These are phyloP conservation scores for Penicillium odoratum DNA, from an alignment of 495 filamentous ascomycete species.

Conservation along the genomic window DNA sequence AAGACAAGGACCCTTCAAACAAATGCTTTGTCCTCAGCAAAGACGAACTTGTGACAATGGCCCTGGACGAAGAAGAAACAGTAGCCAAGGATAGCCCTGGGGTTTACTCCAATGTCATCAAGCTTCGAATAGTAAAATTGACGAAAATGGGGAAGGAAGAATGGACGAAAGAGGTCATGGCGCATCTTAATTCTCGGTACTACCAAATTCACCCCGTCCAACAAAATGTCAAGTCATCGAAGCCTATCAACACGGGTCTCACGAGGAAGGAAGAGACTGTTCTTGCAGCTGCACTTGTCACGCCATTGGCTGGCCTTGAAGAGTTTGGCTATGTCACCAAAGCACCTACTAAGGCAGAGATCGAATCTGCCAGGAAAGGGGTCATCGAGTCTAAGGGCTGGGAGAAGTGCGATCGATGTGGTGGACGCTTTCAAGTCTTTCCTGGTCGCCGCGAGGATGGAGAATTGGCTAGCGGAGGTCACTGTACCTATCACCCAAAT, in stretches of 20 bases:
- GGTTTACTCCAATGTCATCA: constrained; percentile 82
- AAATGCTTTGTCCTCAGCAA: constrained; percentile 60
- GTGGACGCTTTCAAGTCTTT: constrained; percentile 85
- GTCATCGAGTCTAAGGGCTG: constrained; percentile 67
- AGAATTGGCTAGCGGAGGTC: constrained; percentile 69
- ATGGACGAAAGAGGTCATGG: constrained; percentile 57
- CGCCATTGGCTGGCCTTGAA: constrained; percentile 58
- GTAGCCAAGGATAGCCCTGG: constrained; percentile 61
- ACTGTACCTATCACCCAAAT: constrained; percentile 76
- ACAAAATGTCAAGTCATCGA: constrained; percentile 21
- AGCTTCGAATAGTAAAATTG: constrained; percentile 69
- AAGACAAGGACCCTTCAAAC: constrained; percentile 54
- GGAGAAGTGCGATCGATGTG: constrained; percentile 88
- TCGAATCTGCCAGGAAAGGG: constrained; percentile 62
- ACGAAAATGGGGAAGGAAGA: constrained; percentile 67
- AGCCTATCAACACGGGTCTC: constrained; percentile 59
- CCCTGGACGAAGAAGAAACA: constrained; percentile 83
- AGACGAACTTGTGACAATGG: constrained; percentile 72
- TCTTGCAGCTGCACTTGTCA: constrained; percentile 58
- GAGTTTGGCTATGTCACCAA: constrained; percentile 72
- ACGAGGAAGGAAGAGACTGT: constrained; percentile 61
- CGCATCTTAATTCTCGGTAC: constrained; percentile 43
- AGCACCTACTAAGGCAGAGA: constrained; percentile 58
- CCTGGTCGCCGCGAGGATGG: constrained; percentile 84
- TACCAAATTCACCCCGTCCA: constrained; percentile 38